A percentile compares a stretch with the other conserved stretches of the same genome.
These are phyloP conservation scores for Lentinula lateritia DNA, from an alignment of 768 basidiomycete species.

Conservation along the genomic window DNA sequence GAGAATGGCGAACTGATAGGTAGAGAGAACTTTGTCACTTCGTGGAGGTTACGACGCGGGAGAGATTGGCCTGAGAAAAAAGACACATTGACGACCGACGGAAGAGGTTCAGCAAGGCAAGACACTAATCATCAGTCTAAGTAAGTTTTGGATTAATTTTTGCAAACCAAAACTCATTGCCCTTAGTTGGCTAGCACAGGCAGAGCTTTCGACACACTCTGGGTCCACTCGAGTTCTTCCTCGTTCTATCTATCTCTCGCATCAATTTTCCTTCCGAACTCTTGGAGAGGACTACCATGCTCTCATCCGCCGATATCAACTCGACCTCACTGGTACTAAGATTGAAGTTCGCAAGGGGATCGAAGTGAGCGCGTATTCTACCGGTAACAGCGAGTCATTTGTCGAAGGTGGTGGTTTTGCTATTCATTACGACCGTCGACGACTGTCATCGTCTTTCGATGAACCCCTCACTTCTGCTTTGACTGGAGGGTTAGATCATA, in stretches of 20 bases:
- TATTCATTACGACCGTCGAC: constrained; percentile 34
- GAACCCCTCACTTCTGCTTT: constrained; percentile 77
- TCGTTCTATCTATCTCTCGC: constrained; percentile 73
- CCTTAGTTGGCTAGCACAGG: constrained; percentile 64
- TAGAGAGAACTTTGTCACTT: constrained; percentile 43
- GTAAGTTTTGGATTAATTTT: constrained; percentile 19
- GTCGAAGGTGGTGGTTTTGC: constrained; percentile 40
- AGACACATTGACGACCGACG: constrained; percentile 23
- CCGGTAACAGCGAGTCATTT: constrained; percentile 39
- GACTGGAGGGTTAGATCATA: constrained; percentile 50
- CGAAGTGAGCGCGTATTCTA: constrained; percentile 50
- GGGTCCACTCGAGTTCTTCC: constrained; percentile 56
- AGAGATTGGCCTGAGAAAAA: constrained; percentile 47
- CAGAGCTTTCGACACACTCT: constrained; percentile 76
- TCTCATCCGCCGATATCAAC: constrained; percentile 58
- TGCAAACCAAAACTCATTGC: not conserved
- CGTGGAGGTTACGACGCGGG: constrained; percentile 56
- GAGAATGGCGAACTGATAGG: constrained; percentile 28
- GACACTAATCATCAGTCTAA: constrained; percentile 19
- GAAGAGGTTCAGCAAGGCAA: not conserved
- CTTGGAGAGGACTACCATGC: constrained; percentile 78
- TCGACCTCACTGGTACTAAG: constrained; percentile 51
- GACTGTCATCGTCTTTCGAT: constrained; percentile 60
- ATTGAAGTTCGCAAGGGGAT: constrained; percentile 73
- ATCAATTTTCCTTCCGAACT: constrained; percentile 79